Evolutionary conservation across 2,329 filamentous ascomycete species (phyloP), one percentile per base, ranked within the genome.

Genomic region (Cyclaneusma minus): DNA sequence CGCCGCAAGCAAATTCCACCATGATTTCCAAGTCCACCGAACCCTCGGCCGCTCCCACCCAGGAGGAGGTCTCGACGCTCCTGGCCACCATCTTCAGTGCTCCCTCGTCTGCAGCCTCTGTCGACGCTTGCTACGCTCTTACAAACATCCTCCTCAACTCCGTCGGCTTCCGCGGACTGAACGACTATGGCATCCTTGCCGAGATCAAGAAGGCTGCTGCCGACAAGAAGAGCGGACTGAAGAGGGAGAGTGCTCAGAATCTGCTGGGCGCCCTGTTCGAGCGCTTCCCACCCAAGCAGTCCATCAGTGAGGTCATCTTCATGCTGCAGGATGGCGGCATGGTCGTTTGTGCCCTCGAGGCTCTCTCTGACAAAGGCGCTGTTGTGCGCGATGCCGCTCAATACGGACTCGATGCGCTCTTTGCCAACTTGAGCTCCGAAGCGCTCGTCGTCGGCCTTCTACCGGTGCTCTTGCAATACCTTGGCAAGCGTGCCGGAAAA

Each of bases 251-350:
- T 45, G 79, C 85, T 38, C 91, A 95, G 71, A 91, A 94, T 51
- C 76, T 92, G 21, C 66, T 95, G 13, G 89, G 91, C 30, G 87
- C 91, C 29, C 62, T 98, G 24, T 87, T 95, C 44, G 89, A 98
- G 61, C 74, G 79, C 21, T 79, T 95, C 46, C 81, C 84, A 23
- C 60, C 71, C 24, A 68, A 73, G 38, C 77, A 89, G 47, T 76
- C 71, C 28, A 55, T 83, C 36, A 81, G 72, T 51, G 85, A 95
- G 56, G 70, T 81, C 26, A 57, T 84, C 22, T 76, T 98, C 38
- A 57, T 94, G 11, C 51, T 85, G n/a, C 72, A 89, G 47, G 78
- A 92, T 50, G 73, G 75, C 29, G 74, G 70, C 29, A 51, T 92
- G 32, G 56, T 94, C 7, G 51, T 64, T 18, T 60, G 73, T 35